Conservation (phyloP, 148 eudicot genomes). For the Cornus florida region DNA sequence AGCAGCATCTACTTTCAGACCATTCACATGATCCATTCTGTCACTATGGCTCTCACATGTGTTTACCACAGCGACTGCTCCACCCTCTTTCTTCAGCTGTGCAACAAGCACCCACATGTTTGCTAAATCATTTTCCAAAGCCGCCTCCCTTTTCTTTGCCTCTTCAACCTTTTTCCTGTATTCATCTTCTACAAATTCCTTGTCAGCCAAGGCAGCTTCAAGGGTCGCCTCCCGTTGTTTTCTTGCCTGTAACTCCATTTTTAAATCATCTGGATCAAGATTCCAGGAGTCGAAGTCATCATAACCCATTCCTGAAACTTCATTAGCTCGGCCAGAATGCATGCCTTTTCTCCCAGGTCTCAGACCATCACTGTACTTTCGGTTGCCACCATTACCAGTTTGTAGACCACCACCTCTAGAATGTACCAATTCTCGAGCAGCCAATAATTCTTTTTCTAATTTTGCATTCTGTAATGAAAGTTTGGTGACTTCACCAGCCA, state of each 20-base stretch:
- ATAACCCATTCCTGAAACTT: conserved; percentile 46
- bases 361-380: conserved; percentile 47
- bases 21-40: conserved; percentile 32
- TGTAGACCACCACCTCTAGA: conserved; percentile 44
- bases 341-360: conserved; percentile 70
- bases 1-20: conserved; percentile 27
- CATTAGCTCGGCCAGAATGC: conserved; percentile 52
- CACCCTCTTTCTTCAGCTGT: conserved; percentile 81
- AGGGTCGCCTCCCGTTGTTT: conserved; percentile 77
- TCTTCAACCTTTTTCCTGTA: conserved; percentile 76
- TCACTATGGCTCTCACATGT: conserved; percentile 29
- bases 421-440: conserved; percentile 57
- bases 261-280: conserved; percentile 71
- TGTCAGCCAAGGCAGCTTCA: conserved; percentile 94
- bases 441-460: conserved; percentile 74
- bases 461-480: conserved; percentile 80
- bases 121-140: conserved; percentile 92
- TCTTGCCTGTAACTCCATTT: conserved; percentile 79
- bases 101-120: conserved; percentile 99
- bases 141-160: conserved; percentile 73
- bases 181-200: conserved; percentile 68
- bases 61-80: conserved; percentile 35
- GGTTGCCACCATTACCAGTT: conserved; percentile 47
- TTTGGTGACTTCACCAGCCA: conserved; percentile 91
- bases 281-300: conserved; percentile 67